Conservation (phyloP, 2,329 filamentous ascomycete genomes). For the Monosporascus cannonballus region DNA sequence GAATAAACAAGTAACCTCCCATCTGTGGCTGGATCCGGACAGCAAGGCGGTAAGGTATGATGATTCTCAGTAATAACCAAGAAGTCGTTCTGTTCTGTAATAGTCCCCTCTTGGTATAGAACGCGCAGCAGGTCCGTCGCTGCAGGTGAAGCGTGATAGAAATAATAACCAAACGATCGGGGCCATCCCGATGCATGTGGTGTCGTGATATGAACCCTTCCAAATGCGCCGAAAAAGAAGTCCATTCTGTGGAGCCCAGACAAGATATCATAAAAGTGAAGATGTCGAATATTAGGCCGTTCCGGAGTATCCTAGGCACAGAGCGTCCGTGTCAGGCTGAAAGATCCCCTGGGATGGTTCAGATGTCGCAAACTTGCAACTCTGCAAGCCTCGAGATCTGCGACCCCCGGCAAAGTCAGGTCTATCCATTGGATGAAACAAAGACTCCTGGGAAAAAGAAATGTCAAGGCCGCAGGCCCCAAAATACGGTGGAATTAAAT, state of each 20-base stretch:
- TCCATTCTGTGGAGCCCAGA: constrained; percentile 24
- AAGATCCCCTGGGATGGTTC: constrained; percentile 17
- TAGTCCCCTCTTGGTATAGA: constrained; percentile 23
- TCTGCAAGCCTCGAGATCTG: constrained; percentile 22
- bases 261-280: constrained; percentile 16
- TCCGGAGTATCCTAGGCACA: constrained; percentile 4
- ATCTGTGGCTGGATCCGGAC: constrained; percentile 31
- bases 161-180: constrained; percentile 21
- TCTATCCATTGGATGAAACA: constrained; percentile 26
- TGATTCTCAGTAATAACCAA: constrained; percentile 17
- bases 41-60: constrained; percentile 30
- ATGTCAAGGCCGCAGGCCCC: constrained; percentile 20
- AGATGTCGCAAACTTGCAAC: constrained; percentile 30
- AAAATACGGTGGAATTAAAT: constrained; percentile 25
- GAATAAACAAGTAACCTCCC: constrained; percentile 23
- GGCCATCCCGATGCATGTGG: constrained; percentile 28
- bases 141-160: constrained; percentile 22
- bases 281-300: constrained; percentile 13
- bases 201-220: constrained; percentile 19
- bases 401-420: constrained; percentile 22
- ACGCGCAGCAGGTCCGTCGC: constrained; percentile 19
- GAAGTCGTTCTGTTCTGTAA: constrained; percentile 24
- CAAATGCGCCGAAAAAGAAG: constrained; percentile 21
- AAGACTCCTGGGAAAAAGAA: constrained; percentile 17
- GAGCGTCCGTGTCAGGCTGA: constrained; percentile 2